Base-by-base conservation (phyloP, 306 rosid genomes). In the Macrotyloma uniflorum region DNA sequence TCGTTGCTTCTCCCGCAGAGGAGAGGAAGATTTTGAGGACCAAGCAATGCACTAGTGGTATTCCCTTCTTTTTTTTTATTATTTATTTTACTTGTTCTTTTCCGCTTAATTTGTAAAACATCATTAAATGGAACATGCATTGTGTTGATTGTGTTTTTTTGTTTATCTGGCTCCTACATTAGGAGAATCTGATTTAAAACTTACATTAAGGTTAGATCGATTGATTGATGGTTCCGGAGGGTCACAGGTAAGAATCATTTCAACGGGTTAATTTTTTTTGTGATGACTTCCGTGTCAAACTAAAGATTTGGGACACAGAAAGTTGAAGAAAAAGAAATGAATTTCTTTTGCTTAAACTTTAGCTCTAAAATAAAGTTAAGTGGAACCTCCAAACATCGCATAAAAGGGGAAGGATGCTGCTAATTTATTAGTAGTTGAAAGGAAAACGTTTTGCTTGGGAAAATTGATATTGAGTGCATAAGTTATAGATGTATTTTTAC, bases 1-100 rank as follows among this genome's bases (percentile, higher is more conserved):
- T 86, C 47, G 78, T 91, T 91, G 86, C 94, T 70, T 93, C 98
- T 71, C 93, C 97, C 1, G 82, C 84, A 36, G 98, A 93, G 68
- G 92, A 91, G 5, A 85, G 79, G 51, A 89, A 87, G 82, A 1
- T 80, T 33, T 46, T 81, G 24, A 88, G 85, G 70, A 65, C 89
- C 6, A 89, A 81, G 78, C 22, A 46, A 20, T 93, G 98, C 64
- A 93, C 93, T 2, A 11, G 22, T 45, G 77, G 84, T 13, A 70
- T 33, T 70, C 51, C 2, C 69, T 43, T 1, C 69, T 43, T 1
- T 33, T 28, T 55, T 23, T 45, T 10, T 54, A 1, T 13, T 20
- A 36, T 35, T 64, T 28, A 10, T 49, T 19, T 30, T 2, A 9
- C 13, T 8, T 5, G 0, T 33, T 43, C 42, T 22, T 54, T 15